phyloP scores from a whole-genome alignment of 1,139 yeast species.

The Magnusiomyces clavatus region DNA sequence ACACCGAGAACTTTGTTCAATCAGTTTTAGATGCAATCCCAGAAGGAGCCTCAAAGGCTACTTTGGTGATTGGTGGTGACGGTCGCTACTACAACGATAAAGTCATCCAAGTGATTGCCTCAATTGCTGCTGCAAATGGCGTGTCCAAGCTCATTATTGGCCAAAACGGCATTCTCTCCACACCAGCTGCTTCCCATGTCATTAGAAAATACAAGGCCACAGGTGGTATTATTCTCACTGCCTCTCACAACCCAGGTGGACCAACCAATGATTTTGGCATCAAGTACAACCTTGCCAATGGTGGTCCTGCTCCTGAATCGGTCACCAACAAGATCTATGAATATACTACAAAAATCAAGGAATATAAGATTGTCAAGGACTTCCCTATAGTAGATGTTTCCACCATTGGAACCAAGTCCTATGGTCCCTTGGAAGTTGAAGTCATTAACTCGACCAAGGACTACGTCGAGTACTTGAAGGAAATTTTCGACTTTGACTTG shows the following conservation, averaged over 20 bases:
- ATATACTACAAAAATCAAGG: constrained; percentile 48
- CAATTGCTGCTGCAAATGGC: constrained; percentile 87
- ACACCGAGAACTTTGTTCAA: constrained; percentile 92
- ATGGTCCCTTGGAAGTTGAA: constrained; percentile 56
- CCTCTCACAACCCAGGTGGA: constrained; percentile 99
- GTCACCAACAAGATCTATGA: constrained; percentile 85
- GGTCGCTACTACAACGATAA: constrained; percentile 86
- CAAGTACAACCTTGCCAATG: constrained; percentile 89
- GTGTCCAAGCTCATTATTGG: constrained; percentile 81
- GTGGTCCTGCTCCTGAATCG: constrained; percentile 98
- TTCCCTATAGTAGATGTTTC: constrained; percentile 56
- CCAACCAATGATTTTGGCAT: constrained; percentile 90
- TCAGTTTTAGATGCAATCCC: constrained; percentile 82
- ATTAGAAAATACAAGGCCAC: constrained; percentile 74
- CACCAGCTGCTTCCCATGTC: constrained; percentile 93
- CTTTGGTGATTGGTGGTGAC: constrained; percentile 92
- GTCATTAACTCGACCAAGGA: constrained; percentile 75
- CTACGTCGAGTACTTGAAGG: constrained; percentile 71
- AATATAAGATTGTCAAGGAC: constrained; percentile 49
- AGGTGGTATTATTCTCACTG: constrained; percentile 94
- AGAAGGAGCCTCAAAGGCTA: constrained; percentile 68
- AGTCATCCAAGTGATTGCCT: constrained; percentile 73
- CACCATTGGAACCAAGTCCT: constrained; percentile 43
- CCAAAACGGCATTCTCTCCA: constrained; percentile 77
- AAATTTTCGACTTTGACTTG: constrained; percentile 79